These are phyloP conservation scores for Hyaloperonospora brassicae DNA, from an alignment of 352 stramenopile species.

Conservation along the genomic window DNA sequence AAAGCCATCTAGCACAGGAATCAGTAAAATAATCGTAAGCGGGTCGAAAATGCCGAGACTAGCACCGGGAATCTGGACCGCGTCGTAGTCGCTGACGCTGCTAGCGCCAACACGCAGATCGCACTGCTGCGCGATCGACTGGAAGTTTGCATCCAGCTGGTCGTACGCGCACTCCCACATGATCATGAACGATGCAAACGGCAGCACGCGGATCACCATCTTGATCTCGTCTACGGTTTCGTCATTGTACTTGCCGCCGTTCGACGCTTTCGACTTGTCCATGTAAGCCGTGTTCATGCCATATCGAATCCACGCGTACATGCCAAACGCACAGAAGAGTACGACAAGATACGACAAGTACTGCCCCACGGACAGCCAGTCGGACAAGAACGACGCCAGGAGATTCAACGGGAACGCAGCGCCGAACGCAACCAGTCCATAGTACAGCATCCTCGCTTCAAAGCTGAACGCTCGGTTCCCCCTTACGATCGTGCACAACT, in stretches of 20 bases:
- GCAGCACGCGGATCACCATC: slow-evolving; percentile 75
- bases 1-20: slow-evolving; percentile 62
- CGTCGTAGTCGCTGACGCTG: slow-evolving; percentile 20
- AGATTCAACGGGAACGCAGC: slow-evolving; percentile 64
- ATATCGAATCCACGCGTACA: slow-evolving; percentile 81
- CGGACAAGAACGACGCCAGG: slow-evolving; percentile 62
- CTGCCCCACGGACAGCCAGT: slow-evolving; percentile 40
- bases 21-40: slow-evolving; percentile 74
- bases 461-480: slow-evolving; percentile 77
- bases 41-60: slow-evolving; percentile 83
- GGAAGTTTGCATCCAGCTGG: slow-evolving; percentile 82
- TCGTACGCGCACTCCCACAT: slow-evolving; percentile 86
- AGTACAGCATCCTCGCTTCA: slow-evolving; percentile 70
- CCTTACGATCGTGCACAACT: slow-evolving; percentile 62
- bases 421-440: slow-evolving; percentile 59
- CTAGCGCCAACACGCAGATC: slow-evolving; percentile 51
- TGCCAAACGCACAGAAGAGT: slow-evolving; percentile 56
- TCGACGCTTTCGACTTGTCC: slow-evolving; percentile 80
- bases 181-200: slow-evolving; percentile 85
- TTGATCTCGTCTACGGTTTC: slow-evolving; percentile 82
- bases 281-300: slow-evolving; percentile 75
- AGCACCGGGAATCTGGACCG: slow-evolving; percentile 59
- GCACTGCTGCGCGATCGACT: slow-evolving; percentile 81
- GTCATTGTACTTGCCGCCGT: slow-evolving; percentile 72
- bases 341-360: slow-evolving; percentile 72